Evolutionary conservation across 148 eudicot species (phyloP).

Genomic region (Vaccinium darrowii): DNA sequence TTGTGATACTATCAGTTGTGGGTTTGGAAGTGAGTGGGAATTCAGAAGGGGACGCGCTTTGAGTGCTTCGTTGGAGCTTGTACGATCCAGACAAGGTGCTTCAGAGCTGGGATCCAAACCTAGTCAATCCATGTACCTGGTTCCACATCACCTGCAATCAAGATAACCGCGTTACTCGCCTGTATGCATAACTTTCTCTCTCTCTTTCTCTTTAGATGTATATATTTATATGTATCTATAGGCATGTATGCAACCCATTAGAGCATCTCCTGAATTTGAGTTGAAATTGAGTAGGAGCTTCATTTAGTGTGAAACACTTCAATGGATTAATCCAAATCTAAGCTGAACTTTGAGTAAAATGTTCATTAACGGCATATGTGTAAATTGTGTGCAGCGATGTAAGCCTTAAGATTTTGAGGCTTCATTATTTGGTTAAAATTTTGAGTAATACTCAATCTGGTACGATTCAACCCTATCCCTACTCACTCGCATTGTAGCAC

Average conservation of each 20-base stretch:
- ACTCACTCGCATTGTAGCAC: not conserved
- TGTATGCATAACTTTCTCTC: conserved; percentile 34
- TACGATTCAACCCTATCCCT: not conserved
- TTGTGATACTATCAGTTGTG: conserved; percentile 3
- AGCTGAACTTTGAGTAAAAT: not conserved
- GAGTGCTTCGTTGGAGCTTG: conserved; percentile 64
- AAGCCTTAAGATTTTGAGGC: not conserved
- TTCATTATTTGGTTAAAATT: no score
- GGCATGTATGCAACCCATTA: not conserved
- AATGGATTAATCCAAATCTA: not conserved
- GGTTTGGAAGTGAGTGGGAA: conserved; percentile 36
- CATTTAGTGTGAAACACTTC: not conserved
- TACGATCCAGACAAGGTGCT: conserved; percentile 72
- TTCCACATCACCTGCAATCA: conserved; percentile 81
- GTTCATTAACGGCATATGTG: not conserved
- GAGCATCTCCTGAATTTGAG: not conserved
- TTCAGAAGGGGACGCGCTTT: conserved; percentile 79
- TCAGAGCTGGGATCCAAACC: conserved; percentile 81
- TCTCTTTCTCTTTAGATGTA: not conserved
- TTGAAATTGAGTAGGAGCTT: not conserved
- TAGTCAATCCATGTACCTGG: conserved; percentile 93
- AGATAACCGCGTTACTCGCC: conserved; percentile 69
- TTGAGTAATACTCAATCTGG: not conserved
- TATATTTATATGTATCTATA: not conserved
- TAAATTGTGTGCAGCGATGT: not conserved